Percentiles rank a stretch among this genome's conserved stretches.
phyloP scores from a whole-genome alignment of 1,284 basidiomycete species.

The Mycosarcoma maydis region DNA sequence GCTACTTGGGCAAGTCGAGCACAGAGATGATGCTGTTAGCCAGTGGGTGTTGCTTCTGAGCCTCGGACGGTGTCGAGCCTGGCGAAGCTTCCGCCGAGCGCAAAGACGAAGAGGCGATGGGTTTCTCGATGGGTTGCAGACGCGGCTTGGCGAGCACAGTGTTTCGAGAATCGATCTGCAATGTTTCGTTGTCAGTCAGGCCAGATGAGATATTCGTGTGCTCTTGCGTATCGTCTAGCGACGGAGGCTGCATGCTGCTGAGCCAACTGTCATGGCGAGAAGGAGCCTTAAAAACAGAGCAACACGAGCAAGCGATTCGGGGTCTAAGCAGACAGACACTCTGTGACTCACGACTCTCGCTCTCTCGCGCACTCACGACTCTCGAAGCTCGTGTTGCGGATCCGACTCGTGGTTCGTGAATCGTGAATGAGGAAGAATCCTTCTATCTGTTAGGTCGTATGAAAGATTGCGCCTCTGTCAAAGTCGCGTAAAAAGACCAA shows the following conservation, averaged over 20 bases:
- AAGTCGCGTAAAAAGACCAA: slow-evolving; percentile 12
- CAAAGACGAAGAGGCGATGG: neutral
- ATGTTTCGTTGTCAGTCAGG: neutral
- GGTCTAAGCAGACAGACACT: slow-evolving; percentile 4
- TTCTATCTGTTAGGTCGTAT: neutral
- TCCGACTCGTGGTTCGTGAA: neutral
- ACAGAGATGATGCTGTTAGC: slow-evolving; percentile 30
- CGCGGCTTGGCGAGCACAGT: slow-evolving; percentile 6
- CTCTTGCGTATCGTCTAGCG: neutral
- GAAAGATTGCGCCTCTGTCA: neutral
- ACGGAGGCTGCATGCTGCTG: slow-evolving; percentile 14
- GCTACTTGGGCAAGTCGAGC: slow-evolving; percentile 17
- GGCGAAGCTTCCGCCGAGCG: neutral
- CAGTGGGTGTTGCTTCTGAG: slow-evolving; percentile 9
- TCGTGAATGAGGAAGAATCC: neutral
- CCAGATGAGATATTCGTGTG: neutral
- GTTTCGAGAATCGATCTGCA: neutral
- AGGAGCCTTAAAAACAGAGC: neutral
- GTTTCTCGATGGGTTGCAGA: slow-evolving; percentile 14
- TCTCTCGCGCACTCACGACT: neutral
- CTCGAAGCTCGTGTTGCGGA: too few species aligned
- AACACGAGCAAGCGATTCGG: neutral
- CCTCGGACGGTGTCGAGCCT: neutral
- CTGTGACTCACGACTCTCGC: too few species aligned
- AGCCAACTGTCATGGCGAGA: neutral